phyloP scores from a whole-genome alignment of 257 asterid species.

The Cinchona pubescens region DNA sequence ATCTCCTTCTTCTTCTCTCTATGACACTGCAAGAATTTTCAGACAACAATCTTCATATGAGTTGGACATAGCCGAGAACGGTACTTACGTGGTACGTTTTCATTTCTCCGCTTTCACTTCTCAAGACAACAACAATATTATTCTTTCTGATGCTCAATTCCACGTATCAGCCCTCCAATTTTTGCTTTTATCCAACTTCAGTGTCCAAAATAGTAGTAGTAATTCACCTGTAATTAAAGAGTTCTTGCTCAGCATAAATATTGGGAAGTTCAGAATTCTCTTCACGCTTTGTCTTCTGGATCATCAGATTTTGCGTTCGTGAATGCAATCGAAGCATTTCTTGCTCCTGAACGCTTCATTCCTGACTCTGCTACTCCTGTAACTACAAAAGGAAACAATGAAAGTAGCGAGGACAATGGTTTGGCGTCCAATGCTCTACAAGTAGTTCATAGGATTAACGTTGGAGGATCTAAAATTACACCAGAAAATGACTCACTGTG shows the following conservation, averaged over 20 bases:
- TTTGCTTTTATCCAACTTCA: slow-evolving; percentile 40
- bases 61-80: slow-evolving; percentile 22
- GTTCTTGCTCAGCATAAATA: slow-evolving; percentile 26
- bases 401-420: neutral
- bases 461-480: slow-evolving; percentile 39
- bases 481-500: slow-evolving; percentile 32
- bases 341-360: slow-evolving; percentile 36
- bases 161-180: slow-evolving; percentile 32
- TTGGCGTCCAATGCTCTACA: slow-evolving; percentile 17
- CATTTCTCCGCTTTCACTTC: slow-evolving; percentile 44
- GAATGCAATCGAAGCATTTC: slow-evolving; percentile 53
- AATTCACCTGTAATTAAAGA: slow-evolving; percentile 36
- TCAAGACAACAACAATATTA: no score
- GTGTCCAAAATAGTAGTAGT: neutral
- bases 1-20: slow-evolving; percentile 14
- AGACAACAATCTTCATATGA: slow-evolving; percentile 29
- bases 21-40: slow-evolving; percentile 50
- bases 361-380: slow-evolving; percentile 9
- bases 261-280: slow-evolving; percentile 28
- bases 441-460: slow-evolving; percentile 51
- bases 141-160: slow-evolving; percentile 34
- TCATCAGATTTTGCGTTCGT: slow-evolving; percentile 40
- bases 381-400: slow-evolving; percentile 8
- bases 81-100: slow-evolving; percentile 47
- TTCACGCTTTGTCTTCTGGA: slow-evolving; percentile 38